Evolutionary conservation across 345 rosid species (phyloP).

Genomic region (Ricinus communis): DNA sequence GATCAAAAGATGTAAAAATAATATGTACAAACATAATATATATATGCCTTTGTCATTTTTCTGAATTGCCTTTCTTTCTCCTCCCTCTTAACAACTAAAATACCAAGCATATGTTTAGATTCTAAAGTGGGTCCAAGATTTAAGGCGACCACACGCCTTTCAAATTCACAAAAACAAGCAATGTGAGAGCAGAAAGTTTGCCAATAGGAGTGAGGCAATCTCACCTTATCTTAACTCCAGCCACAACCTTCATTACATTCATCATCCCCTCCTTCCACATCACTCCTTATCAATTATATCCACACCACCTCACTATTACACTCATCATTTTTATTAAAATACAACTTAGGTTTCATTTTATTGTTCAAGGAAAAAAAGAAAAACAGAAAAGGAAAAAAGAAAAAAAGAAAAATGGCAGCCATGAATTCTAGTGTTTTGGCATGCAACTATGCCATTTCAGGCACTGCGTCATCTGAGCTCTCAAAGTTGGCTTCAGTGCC

Average conservation of each 20-base stretch:
- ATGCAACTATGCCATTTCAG: constrained; percentile 71
- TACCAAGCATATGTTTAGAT: constrained; percentile 9
- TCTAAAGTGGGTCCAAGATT: constrained; percentile 41
- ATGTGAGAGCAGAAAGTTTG: constrained; percentile 17
- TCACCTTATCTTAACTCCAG: constrained; percentile 91
- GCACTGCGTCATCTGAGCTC: constrained; percentile 61
- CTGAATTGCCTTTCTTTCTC: too few species aligned
- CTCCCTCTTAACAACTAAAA: neutral
- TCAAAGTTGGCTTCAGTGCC: constrained; percentile 50
- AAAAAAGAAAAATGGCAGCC: constrained; percentile 88
- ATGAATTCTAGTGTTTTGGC: constrained; percentile 83
- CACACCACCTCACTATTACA: constrained; percentile 16
- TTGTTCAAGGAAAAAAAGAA: neutral
- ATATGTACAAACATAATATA: too few species aligned
- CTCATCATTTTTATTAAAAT: neutral
- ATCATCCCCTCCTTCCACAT: constrained; percentile 44
- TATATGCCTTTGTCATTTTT: too few species aligned
- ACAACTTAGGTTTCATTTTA: constrained; percentile 2
- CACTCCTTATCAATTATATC: constrained; percentile 36
- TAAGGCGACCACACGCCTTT: constrained; percentile 25
- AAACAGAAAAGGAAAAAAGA: neutral
- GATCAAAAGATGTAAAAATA: too few species aligned
- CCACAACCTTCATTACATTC: constrained; percentile 63
- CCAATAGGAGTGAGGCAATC: constrained; percentile 87
- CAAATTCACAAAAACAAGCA: neutral